These are phyloP conservation scores for Mycotypha africana DNA, from an alignment of 371 early-diverging fungal genomes.

Conservation along the genomic window DNA sequence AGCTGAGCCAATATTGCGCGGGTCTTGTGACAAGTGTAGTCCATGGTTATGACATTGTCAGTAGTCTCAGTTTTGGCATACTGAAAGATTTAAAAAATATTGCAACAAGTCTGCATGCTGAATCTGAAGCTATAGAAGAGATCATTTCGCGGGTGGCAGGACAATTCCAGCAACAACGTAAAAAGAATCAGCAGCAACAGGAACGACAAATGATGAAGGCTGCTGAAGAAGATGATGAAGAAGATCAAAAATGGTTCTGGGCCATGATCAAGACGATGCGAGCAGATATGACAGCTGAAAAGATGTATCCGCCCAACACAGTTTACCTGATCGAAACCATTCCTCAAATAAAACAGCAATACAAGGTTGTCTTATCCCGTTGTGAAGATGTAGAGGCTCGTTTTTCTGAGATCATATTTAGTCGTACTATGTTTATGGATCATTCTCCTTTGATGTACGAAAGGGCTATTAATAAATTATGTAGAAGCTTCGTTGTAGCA, in stretches of 20 bases:
- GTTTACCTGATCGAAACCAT: constrained; percentile 41
- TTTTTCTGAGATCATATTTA: constrained; percentile 64
- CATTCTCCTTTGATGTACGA: constrained; percentile 71
- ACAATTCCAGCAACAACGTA: constrained; percentile 21
- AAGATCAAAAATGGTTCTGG: constrained; percentile 75
- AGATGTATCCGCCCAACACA: constrained; percentile 74
- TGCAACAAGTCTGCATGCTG: constrained; percentile 60
- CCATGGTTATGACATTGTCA: constrained; percentile 71
- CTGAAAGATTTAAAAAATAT: constrained; percentile 72
- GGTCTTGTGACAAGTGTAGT: constrained; percentile 73
- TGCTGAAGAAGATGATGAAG: constrained; percentile 10
- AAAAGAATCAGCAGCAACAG: no score
- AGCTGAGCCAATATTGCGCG: constrained; percentile 60
- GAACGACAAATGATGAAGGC: no score
- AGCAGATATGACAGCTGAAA: constrained; percentile 75
- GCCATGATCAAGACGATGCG: constrained; percentile 75
- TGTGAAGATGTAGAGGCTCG: constrained; percentile 63
- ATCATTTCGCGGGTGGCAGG: constrained; percentile 61
- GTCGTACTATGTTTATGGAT: constrained; percentile 67
- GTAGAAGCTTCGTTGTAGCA: constrained; percentile 3
- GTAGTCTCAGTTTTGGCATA: constrained; percentile 70
- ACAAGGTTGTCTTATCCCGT: constrained; percentile 33
- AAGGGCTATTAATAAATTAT: constrained; percentile 18
- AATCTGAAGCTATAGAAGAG: constrained; percentile 61
- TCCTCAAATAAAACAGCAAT: constrained; percentile 25